Percentiles rank a stretch among this genome's conserved stretches.
Conservation (phyloP, 1,284 basidiomycete species). For the Kwoniella shivajii region DNA sequence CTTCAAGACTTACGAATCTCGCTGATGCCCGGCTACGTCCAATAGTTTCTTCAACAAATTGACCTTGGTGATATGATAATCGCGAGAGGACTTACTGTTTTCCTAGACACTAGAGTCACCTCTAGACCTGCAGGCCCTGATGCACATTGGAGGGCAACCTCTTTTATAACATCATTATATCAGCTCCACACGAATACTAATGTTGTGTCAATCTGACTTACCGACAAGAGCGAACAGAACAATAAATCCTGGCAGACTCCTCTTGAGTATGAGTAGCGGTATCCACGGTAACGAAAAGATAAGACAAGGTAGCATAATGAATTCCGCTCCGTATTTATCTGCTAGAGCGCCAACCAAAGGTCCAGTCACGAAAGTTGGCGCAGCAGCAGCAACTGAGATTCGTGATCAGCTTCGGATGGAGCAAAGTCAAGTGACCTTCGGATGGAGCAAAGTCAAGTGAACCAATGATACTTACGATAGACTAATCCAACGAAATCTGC, state of each 20-base stretch:
- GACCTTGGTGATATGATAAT: too few relatives aligned
- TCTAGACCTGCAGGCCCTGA: constrained; percentile 34
- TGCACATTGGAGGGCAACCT: constrained; percentile 23
- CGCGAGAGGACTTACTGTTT: constrained; percentile 19
- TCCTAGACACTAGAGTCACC: constrained; percentile 29
- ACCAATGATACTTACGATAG: constrained; percentile 52
- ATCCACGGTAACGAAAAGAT: constrained; percentile 68
- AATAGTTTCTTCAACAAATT: too few relatives aligned
- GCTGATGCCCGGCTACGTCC: constrained; percentile 43
- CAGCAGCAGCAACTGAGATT: constrained; percentile 61
- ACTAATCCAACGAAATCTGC: constrained; percentile 68
- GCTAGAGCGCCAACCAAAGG: constrained; percentile 65
- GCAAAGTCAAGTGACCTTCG: not conserved
- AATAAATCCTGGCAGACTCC: constrained; percentile 64
- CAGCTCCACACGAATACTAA: not conserved
- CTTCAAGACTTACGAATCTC: constrained; percentile 38
- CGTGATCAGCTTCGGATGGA: too few relatives aligned
- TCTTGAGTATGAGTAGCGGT: constrained; percentile 61
- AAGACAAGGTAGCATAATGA: constrained; percentile 60
- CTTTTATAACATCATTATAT: constrained; percentile 14
- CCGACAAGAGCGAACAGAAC: constrained; percentile 21
- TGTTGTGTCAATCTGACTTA: constrained; percentile 3
- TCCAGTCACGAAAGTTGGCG: constrained; percentile 65
- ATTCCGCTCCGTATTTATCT: constrained; percentile 66
- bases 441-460: not conserved